Conservation (phyloP, 169 alveolate genomes). For the Cryptosporidium sp. region DNA sequence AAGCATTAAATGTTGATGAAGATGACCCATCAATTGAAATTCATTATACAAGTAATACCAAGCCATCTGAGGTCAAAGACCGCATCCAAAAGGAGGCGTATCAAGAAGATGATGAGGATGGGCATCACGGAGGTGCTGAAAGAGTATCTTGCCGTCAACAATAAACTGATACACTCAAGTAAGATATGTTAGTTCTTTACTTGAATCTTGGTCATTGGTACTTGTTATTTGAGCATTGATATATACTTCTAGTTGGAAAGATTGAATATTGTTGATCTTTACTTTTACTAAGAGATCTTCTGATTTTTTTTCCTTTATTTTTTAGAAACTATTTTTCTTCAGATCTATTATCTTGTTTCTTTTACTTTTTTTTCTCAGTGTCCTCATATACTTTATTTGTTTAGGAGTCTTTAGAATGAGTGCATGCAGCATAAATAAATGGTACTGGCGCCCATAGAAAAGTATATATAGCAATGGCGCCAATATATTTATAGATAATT, state of each 20-base stretch:
- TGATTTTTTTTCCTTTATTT: background rate
- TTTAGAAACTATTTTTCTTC: background rate
- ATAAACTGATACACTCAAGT: constrained; percentile 2
- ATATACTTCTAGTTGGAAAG: background rate
- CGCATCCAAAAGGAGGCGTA: constrained; percentile 76
- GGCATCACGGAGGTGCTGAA: constrained; percentile 77
- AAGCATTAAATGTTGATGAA: constrained; percentile 41
- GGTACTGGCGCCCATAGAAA: background rate
- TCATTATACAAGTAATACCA: constrained; percentile 67
- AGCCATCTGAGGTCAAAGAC: constrained; percentile 72
- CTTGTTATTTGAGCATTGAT: constrained; percentile 5
- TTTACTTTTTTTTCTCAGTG: background rate
- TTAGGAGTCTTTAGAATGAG: background rate
- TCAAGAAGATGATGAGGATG: constrained; percentile 79
- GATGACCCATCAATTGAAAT: constrained; percentile 68
- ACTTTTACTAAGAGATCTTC: background rate
- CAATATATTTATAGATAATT: background rate
- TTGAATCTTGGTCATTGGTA: background rate
- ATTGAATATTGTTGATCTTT: background rate
- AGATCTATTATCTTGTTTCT: background rate
- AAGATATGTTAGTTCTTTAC: background rate
- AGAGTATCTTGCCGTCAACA: constrained; percentile 80
- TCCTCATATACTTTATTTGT: background rate
- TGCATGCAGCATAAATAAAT: background rate
- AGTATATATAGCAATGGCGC: background rate